A percentile compares a stretch with the other conserved stretches of the same genome.
Evolutionary conservation across 2,329 filamentous ascomycete species (phyloP).

Genomic region (Phialophora chinensis): DNA sequence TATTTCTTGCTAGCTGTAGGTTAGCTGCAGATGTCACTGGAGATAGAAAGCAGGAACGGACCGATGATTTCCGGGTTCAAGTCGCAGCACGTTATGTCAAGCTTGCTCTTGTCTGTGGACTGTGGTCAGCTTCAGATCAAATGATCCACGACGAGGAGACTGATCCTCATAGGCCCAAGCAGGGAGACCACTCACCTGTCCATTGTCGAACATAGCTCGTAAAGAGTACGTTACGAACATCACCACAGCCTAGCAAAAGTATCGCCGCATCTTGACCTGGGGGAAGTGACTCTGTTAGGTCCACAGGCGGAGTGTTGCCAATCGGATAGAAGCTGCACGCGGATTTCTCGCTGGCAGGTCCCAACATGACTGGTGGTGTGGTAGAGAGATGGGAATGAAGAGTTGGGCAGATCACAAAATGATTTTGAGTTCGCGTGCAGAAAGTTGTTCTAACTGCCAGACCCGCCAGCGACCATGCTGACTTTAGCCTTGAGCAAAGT

Average conservation of each 20-base stretch:
- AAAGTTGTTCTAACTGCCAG: background rate
- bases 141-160: background rate
- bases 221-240: constrained; percentile 63
- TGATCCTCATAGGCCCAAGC: background rate
- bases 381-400: background rate
- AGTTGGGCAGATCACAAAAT: background rate
- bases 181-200: constrained; percentile 13
- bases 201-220: constrained; percentile 54
- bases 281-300: constrained; percentile 56
- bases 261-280: constrained; percentile 58
- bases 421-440: background rate
- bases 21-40: background rate
- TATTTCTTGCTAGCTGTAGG: constrained; percentile 58
- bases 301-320: constrained; percentile 60
- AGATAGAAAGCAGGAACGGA: constrained; percentile 41
- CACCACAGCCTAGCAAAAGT: constrained; percentile 63
- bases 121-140: background rate
- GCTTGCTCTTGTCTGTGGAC: constrained; percentile 42
- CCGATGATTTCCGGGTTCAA: constrained; percentile 58
- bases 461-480: background rate
- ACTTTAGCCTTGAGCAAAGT: background rate
- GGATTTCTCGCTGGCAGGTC: background rate
- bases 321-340: constrained; percentile 45
- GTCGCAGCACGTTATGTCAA: constrained; percentile 66
- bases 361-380: background rate